A percentile compares a stretch with the other conserved stretches of the same genome.
Evolutionary conservation across 345 rosid genomes (phyloP).

Genomic region (Gynandropsis gynandra): DNA sequence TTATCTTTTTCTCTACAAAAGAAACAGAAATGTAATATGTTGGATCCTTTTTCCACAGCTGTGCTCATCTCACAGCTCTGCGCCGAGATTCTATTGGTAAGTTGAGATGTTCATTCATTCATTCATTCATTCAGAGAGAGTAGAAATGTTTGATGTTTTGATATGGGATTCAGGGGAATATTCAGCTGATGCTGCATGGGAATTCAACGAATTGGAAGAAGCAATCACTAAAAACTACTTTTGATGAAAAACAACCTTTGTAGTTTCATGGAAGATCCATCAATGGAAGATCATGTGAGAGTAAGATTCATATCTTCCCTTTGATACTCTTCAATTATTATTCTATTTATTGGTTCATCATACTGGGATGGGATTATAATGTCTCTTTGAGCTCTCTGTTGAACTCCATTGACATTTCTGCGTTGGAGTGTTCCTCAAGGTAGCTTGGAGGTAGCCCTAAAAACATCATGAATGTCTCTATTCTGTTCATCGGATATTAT

Average conservation of each 20-base stretch:
- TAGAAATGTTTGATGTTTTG: slow-evolving; percentile 6
- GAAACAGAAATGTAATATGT: no score
- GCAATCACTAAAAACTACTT: slow-evolving; percentile 65
- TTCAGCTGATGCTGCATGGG: slow-evolving; percentile 80
- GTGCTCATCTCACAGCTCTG: slow-evolving; percentile 93
- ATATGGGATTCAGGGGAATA: slow-evolving; percentile 49
- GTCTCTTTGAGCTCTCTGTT: slow-evolving; percentile 59
- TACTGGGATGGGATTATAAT: no score
- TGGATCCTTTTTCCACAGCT: slow-evolving; percentile 41
- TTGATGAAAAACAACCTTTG: slow-evolving; percentile 20
- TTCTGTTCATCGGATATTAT: no score
- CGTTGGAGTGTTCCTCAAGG: no score
- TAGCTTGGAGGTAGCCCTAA: no score
- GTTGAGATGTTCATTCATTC: slow-evolving; percentile 15
- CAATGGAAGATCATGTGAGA: slow-evolving; percentile 9
- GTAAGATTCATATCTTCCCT: no score
- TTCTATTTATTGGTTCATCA: no score
- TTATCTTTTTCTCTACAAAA: background rate
- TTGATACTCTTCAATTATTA: no score
- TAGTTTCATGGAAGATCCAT: slow-evolving; percentile 11
- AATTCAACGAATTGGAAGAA: slow-evolving; percentile 76
- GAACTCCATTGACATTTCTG: slow-evolving; percentile 67
- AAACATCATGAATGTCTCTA: no score
- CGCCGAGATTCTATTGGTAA: slow-evolving; percentile 93
- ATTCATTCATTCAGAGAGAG: slow-evolving; percentile 1